phyloP scores from a whole-genome alignment of 2,329 filamentous ascomycete species.

The Sporothrix mexicana region DNA sequence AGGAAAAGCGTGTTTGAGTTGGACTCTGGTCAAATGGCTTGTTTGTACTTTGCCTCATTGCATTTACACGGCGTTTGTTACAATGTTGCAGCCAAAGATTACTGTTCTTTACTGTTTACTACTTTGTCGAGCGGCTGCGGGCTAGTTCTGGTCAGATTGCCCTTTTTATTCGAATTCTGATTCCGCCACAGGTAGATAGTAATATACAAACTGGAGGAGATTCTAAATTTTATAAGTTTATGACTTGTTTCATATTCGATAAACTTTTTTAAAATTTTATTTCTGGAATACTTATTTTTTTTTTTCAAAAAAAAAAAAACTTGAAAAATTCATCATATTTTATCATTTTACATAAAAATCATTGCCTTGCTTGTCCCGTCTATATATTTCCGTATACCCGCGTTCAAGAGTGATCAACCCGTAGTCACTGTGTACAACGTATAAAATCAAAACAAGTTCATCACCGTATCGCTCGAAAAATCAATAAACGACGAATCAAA shows the following conservation, averaged over 20 bases:
- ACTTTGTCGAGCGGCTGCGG: no score
- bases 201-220: no score
- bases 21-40: background rate
- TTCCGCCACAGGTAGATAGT: no score
- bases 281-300: background rate
- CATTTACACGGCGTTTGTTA: slow-evolving; percentile 14
- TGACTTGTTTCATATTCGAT: no score
- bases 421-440: no score
- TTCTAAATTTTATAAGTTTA: background rate
- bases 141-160: background rate
- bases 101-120: background rate
- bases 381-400: no score
- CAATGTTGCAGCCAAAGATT: no score
- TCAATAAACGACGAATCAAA: slow-evolving; percentile 21
- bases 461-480: slow-evolving; percentile 9
- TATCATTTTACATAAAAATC: no score
- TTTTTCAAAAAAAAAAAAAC: background rate
- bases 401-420: background rate
- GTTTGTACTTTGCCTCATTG: background rate
- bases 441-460: slow-evolving; percentile 26
- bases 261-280: no score
- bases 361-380: no score
- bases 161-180: background rate
- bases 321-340: background rate
- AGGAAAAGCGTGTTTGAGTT: background rate